Conservation (phyloP, 805 yeast genomes). For the Candida namnaoensis region DNA sequence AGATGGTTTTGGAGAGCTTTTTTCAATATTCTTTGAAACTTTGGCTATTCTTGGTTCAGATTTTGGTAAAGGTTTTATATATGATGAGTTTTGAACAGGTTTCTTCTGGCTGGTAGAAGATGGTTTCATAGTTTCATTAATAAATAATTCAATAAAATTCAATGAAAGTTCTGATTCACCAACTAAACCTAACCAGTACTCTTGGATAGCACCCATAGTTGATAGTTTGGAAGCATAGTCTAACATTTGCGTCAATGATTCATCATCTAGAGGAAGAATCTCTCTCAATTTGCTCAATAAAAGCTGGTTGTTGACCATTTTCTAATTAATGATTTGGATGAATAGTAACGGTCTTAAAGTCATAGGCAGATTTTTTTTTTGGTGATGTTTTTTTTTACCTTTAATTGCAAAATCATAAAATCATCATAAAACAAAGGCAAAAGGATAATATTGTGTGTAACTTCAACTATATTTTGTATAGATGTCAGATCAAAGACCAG, state of each 20-base stretch:
- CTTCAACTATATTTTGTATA: too few relatives aligned
- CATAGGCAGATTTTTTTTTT: too few relatives aligned
- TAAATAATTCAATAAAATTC: neutral
- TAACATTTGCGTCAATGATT: slow-evolving; percentile 44
- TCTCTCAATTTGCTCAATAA: slow-evolving; percentile 13
- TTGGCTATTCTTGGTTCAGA: neutral
- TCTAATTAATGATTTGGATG: too few relatives aligned
- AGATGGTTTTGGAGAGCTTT: too few relatives aligned
- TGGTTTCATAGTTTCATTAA: neutral
- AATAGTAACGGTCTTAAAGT: too few relatives aligned
- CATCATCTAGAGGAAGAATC: slow-evolving; percentile 51
- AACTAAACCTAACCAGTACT: slow-evolving; percentile 44
- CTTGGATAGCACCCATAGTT: slow-evolving; percentile 36
- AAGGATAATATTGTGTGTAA: too few relatives aligned
- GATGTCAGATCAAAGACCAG: too few relatives aligned
- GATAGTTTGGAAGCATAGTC: slow-evolving; percentile 40
- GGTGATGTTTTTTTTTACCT: too few relatives aligned
- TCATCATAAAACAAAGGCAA: too few relatives aligned
- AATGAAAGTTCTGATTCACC: slow-evolving; percentile 34
- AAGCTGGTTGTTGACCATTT: neutral
- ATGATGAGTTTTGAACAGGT: too few relatives aligned
- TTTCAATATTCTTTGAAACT: too few relatives aligned
- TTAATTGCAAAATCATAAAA: too few relatives aligned
- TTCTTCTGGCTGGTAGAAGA: neutral
- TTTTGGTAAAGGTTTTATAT: neutral